Percentiles rank a stretch among this genome's conserved stretches.
Evolutionary conservation across 768 basidiomycete genomes (phyloP).

Genomic region (Galerina sulciceps): DNA sequence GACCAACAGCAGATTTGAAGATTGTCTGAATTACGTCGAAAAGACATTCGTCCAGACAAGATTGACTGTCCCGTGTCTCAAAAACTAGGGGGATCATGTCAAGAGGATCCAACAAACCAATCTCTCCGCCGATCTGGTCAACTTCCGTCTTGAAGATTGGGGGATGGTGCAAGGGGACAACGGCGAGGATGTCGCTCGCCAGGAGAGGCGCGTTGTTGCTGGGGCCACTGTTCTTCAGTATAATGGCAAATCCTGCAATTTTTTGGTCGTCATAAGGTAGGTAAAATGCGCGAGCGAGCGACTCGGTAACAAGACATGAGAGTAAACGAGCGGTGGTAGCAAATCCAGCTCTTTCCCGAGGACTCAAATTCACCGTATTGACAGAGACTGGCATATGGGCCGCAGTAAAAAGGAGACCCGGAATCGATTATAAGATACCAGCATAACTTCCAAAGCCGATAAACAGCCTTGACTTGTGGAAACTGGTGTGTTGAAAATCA

Average conservation of each 20-base stretch:
- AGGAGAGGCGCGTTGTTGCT: conserved; percentile 30
- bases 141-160: conserved; percentile 49
- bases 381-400: no score
- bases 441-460: no score
- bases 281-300: conserved; percentile 52
- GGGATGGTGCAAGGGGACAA: conserved; percentile 48
- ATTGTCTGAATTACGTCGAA: no score
- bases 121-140: conserved; percentile 36
- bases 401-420: no score
- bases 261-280: conserved; percentile 38
- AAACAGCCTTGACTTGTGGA: no score
- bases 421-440: no score
- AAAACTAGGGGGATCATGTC: conserved; percentile 55
- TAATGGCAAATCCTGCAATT: conserved; percentile 42
- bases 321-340: conserved; percentile 52
- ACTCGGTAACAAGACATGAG: conserved; percentile 64
- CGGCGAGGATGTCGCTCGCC: conserved; percentile 44
- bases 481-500: no score
- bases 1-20: background rate
- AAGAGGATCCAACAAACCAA: conserved; percentile 56
- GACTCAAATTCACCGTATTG: background rate
- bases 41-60: no score
- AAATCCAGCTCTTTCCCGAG: conserved; percentile 48
- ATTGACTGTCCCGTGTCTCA: conserved; percentile 18
- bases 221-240: conserved; percentile 38